Base-by-base conservation (phyloP, 768 basidiomycete species). In the Mycena olivaceomarginata region DNA sequence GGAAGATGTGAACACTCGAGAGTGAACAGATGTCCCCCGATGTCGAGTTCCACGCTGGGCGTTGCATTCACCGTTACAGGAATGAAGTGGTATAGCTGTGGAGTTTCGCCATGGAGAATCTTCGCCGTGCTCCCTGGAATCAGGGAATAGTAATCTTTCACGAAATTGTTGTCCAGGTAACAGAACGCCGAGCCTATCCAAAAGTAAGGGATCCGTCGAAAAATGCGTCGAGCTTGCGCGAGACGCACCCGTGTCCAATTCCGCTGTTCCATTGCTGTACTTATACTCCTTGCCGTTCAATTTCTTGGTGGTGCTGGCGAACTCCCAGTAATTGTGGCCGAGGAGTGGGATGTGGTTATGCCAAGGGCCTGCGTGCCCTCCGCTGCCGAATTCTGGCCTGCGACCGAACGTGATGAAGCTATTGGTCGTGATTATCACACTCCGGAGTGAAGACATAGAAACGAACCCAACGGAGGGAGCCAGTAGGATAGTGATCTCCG, bases 21-120 rank as follows among this genome's bases (percentile, higher is more conserved):
- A 43, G 68, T 43, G 43, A 69, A 69, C 68, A 59, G 11, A 43
- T 57, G 56, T 10, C 68, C 68, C n/a, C 68, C 68, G 40, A 69
- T 69, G 41, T 69, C 68, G 5, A 69, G 68, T 59, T 69, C 57
- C 39, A 69, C 53, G 2, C 22, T 6, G 12, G 37, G 68, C 40
- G 48, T 53, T 2, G 51, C 48, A 11, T 53, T 53, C 5, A 67
- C 37, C 37, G 5, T 20, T 6, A 37, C 31, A 25, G 66, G 66
- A 25, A 53, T 67, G 48, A 51, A 16, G 48, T 67, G 48, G 66
- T 67, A 67, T 3, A 13, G 6, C 18, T 64, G 40, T 43, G 6
- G 43, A 43, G 12, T 7, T 43, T 43, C 43, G 43, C 7, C 43
- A 43, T 12, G 7, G 7, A 43, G 43, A 7, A 43, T 43, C 43